Base-by-base conservation (phyloP, 202 grass and related monocot species). In the Hordeum pubiflorum region DNA sequence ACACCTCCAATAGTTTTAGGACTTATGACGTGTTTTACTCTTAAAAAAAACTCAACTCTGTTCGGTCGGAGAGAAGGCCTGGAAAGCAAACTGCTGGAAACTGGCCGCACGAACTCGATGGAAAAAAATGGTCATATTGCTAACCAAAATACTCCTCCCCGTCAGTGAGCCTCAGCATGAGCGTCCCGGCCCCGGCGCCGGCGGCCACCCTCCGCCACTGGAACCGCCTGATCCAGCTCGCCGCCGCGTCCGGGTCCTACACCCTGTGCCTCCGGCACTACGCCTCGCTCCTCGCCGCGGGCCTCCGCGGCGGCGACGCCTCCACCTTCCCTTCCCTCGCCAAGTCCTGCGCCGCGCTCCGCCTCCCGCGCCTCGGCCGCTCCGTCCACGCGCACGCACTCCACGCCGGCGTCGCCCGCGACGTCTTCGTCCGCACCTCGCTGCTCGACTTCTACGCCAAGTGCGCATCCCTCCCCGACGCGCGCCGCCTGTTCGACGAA, bases 311-410 rank as follows among this genome's bases (percentile, higher is more conserved):
- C 72, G 91, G 87, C 32, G 75, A 88, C 64, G 78, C 74, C 69
- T 93, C 80, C 69, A 90, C 88, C 18, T 90, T 90, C 79, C 87
- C 91, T 29, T 93, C 86, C 74, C 82, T 93, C 65, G 81, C 87
- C 59, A 93, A 93, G 72, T 89, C 88, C 65, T 93, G 91, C 85
- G 88, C 85, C 31, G 83, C 79, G 38, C 81, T 90, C 62, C 68
- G 91, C 34, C 80, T 84, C 36, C 34, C 86, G 13, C 74, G 76
- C 66, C 73, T 86, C 46, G 91, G 85, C 52, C 64, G 81, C 33
- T 78, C 86, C 62, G 0, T 93, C 48, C 91, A 93, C 81, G 91
- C 79, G 12, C 84, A 75, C 1, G 71, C 65, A 1, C 20, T 89
- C 70, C 74, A 86, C 20, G 17, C 70, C 2, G 86, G 89, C 40